A percentile compares a stretch with the other conserved stretches of the same genome.
Evolutionary conservation across 179 eudicot genomes (phyloP).

Genomic region (Corrigiola litoralis): DNA sequence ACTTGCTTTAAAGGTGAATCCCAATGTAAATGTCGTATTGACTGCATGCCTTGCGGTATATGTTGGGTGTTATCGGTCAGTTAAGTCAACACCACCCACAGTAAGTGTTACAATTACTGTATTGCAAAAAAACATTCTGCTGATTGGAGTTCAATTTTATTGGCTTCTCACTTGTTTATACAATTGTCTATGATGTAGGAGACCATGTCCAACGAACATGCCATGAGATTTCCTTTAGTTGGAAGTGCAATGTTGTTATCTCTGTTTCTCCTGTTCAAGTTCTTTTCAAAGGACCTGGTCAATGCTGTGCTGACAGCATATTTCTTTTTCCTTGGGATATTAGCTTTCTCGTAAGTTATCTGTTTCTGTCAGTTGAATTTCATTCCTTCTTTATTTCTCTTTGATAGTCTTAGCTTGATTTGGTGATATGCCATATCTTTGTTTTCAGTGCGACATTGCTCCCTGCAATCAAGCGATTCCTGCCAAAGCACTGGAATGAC

Average conservation of each 20-base stretch:
- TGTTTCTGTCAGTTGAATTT: constrained; percentile 18
- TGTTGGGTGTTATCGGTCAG: constrained; percentile 94
- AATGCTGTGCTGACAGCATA: constrained; percentile 86
- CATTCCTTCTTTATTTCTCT: neutral
- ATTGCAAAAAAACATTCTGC: neutral
- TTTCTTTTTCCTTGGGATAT: constrained; percentile 85
- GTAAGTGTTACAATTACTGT: constrained; percentile 43
- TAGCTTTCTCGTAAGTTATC: constrained; percentile 84
- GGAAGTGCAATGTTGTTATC: constrained; percentile 96
- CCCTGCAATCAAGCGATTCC: constrained; percentile 73
- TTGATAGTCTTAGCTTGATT: neutral
- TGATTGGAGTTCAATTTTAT: neutral
- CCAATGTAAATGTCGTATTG: constrained; percentile 84
- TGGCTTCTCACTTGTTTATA: constrained; percentile 4
- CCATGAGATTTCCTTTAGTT: constrained; percentile 94
- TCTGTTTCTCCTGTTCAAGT: constrained; percentile 86
- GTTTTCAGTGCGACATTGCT: constrained; percentile 70
- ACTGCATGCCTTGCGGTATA: constrained; percentile 92
- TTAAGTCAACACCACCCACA: constrained; percentile 89
- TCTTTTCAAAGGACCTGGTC: constrained; percentile 88
- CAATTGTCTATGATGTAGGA: constrained; percentile 53
- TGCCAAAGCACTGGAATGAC: constrained; percentile 80
- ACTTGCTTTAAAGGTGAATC: constrained; percentile 74
- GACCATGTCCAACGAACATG: constrained; percentile 97
- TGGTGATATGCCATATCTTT: neutral